Evolutionary conservation across 768 basidiomycete genomes (phyloP).

Genomic region (Termitomyces bulborhizus): DNA sequence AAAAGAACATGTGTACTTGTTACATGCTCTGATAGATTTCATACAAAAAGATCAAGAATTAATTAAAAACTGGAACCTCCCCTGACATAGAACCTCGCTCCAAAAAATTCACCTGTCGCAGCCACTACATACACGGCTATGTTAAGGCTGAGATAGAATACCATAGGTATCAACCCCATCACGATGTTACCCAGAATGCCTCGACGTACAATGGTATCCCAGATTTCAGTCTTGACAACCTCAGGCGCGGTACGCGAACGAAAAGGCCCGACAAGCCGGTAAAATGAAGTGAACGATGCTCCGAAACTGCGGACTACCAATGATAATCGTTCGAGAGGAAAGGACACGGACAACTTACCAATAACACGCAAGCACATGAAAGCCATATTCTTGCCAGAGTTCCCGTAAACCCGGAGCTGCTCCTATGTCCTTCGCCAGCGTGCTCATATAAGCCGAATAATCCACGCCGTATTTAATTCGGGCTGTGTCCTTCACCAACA

Average conservation of each 20-base stretch:
- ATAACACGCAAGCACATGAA: constrained; percentile 45
- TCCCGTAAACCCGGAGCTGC: constrained; percentile 43
- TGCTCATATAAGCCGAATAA: constrained; percentile 49
- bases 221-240: constrained; percentile 49
- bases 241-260: constrained; percentile 30
- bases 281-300: constrained; percentile 53
- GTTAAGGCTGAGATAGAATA: constrained; percentile 28
- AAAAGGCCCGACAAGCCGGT: constrained; percentile 51
- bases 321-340: background rate
- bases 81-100: background rate
- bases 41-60: too few species aligned
- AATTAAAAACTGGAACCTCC: too few species aligned
- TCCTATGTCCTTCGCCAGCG: constrained; percentile 51
- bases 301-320: constrained; percentile 37
- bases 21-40: too few species aligned
- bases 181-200: constrained; percentile 48
- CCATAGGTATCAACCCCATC: constrained; percentile 53
- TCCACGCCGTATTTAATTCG: constrained; percentile 59
- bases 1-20: too few species aligned
- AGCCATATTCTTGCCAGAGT: constrained; percentile 43
- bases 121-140: constrained; percentile 6
- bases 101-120: background rate
- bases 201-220: constrained; percentile 52
- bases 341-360: constrained; percentile 29
- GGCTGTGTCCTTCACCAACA: constrained; percentile 42